phyloP scores from a whole-genome alignment of 2,329 filamentous ascomycete genomes.

The Tolypocladium guangdongense region DNA sequence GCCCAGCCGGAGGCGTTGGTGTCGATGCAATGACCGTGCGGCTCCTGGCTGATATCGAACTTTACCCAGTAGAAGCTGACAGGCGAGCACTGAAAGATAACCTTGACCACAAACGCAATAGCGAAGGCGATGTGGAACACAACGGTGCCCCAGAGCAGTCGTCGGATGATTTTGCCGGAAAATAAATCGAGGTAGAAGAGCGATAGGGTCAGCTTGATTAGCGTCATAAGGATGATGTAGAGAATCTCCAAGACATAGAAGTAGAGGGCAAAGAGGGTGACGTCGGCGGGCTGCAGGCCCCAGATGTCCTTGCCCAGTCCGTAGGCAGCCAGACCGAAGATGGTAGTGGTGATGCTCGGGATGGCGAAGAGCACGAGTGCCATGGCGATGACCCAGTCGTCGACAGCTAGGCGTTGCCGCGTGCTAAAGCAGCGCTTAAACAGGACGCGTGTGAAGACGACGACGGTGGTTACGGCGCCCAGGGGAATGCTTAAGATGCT shows the following conservation, averaged over 20 bases:
- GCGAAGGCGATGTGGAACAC: slow-evolving; percentile 18
- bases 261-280: slow-evolving; percentile 13
- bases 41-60: slow-evolving; percentile 19
- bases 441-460: slow-evolving; percentile 7
- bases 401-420: slow-evolving; percentile 18
- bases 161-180: slow-evolving; percentile 15
- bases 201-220: slow-evolving; percentile 29
- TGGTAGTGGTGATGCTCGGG: slow-evolving; percentile 12
- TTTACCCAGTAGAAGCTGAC: slow-evolving; percentile 27
- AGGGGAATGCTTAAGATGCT: slow-evolving; percentile 6
- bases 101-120: slow-evolving; percentile 18
- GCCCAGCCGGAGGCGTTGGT: slow-evolving; percentile 28
- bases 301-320: slow-evolving; percentile 24
- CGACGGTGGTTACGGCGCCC: slow-evolving; percentile 7
- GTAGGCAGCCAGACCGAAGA: slow-evolving; percentile 11
- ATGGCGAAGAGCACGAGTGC: slow-evolving; percentile 9
- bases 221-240: slow-evolving; percentile 25
- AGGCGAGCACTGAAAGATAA: slow-evolving; percentile 27
- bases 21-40: slow-evolving; percentile 28
- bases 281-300: slow-evolving; percentile 14
- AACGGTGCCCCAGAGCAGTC: slow-evolving; percentile 21
- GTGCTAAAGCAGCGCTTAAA: slow-evolving; percentile 16
- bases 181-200: slow-evolving; percentile 35
- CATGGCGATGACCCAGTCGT: slow-evolving; percentile 17
- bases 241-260: slow-evolving; percentile 25